These are phyloP conservation scores for Pezicula rhizophila DNA, from an alignment of 2,329 filamentous ascomycete species.

Conservation along the genomic window DNA sequence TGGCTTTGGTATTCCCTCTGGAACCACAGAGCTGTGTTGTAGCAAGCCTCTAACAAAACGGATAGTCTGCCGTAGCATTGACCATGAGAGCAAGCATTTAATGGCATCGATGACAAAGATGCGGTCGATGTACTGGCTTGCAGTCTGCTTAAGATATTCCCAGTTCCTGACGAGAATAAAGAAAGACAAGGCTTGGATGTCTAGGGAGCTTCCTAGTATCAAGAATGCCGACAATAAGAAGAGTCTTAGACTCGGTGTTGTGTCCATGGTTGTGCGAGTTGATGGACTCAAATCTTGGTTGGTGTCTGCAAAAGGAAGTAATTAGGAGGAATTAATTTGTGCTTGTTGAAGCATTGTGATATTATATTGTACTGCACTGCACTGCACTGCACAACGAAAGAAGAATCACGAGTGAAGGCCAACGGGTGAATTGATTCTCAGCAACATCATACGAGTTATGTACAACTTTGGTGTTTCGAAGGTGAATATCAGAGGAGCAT, in stretches of 20 bases:
- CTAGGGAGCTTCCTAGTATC: neutral
- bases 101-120: conserved; percentile 7
- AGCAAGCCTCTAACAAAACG: conserved; percentile 16
- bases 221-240: neutral
- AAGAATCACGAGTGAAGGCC: neutral
- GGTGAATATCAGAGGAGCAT: neutral
- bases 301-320: neutral
- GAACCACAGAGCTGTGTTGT: neutral
- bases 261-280: neutral
- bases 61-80: conserved; percentile 12
- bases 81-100: conserved; percentile 1
- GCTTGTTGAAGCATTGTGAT: no score
- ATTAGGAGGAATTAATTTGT: no score
- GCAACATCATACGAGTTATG: neutral
- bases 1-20: conserved; percentile 25
- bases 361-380: neutral
- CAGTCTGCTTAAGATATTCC: conserved; percentile 2
- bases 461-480: neutral
- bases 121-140: conserved; percentile 5
- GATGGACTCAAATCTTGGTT: neutral
- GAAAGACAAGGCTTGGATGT: conserved; percentile 2
- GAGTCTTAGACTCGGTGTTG: neutral
- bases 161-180: conserved; percentile 8
- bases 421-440: neutral
- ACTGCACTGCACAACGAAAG: no score